These are phyloP conservation scores for Melastoma malabathricum DNA, from an alignment of 345 rosid genomes.

Conservation along the genomic window DNA sequence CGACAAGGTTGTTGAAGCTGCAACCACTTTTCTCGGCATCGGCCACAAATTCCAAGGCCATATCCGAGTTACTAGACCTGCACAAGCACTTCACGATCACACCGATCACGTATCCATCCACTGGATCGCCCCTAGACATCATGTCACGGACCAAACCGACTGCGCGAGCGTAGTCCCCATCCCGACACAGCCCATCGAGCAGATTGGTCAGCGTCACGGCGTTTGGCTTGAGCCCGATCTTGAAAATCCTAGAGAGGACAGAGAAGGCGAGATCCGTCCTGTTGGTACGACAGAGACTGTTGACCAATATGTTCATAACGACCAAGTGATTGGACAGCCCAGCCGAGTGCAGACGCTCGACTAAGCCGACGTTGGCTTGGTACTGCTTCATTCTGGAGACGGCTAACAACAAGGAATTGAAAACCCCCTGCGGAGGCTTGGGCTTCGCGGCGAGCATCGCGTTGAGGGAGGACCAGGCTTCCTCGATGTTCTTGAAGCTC, in stretches of 20 bases:
- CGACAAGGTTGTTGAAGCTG: background rate
- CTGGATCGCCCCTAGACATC: background rate
- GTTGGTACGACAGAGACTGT: constrained; percentile 3
- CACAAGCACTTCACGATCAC: constrained; percentile 1
- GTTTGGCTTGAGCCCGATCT: constrained; percentile 4
- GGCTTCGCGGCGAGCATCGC: too few relatives aligned
- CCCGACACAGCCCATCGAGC: constrained; percentile 4
- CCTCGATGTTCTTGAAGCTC: too few relatives aligned
- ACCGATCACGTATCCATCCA: constrained; percentile 1
- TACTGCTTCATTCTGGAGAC: background rate
- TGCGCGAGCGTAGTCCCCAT: background rate
- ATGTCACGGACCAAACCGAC: background rate
- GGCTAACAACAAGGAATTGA: too few relatives aligned
- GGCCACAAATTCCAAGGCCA: constrained; percentile 2
- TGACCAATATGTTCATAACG: constrained; percentile 4
- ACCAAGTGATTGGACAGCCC: background rate
- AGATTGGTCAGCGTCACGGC: background rate
- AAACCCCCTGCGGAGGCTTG: too few relatives aligned
- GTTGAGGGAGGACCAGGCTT: too few relatives aligned
- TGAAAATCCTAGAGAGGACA: constrained; percentile 2
- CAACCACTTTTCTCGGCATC: background rate
- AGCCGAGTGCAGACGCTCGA: background rate
- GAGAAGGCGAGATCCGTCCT: constrained; percentile 1
- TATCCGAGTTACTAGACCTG: background rate
- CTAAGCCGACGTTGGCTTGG: background rate